Conservation (phyloP, 306 rosid genomes). For the Rubus idaeus region DNA sequence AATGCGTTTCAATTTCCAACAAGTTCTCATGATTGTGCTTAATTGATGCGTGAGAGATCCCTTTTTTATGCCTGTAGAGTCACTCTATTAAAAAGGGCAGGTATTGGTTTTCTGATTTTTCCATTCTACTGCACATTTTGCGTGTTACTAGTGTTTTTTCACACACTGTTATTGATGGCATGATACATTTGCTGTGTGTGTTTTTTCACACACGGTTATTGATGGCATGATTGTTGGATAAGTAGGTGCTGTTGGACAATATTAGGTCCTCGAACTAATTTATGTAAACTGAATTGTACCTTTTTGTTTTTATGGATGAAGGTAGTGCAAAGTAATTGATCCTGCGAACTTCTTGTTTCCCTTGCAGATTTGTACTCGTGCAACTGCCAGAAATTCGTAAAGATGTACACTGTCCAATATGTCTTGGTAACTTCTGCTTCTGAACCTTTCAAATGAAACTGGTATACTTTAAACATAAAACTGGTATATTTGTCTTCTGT, state of each 20-base stretch:
- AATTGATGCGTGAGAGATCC: constrained; percentile 33
- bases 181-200: too few species aligned
- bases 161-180: background rate
- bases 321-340: constrained; percentile 19
- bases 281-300: background rate
- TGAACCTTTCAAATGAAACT: constrained; percentile 14
- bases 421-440: constrained; percentile 70
- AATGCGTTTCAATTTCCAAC: constrained; percentile 12
- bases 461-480: background rate
- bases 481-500: background rate
- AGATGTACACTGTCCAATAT: constrained; percentile 95
- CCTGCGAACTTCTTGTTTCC: constrained; percentile 25
- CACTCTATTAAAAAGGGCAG: background rate
- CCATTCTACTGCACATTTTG: background rate
- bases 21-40: constrained; percentile 20
- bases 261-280: background rate
- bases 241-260: background rate
- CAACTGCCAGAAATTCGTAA: constrained; percentile 68
- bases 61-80: too few species aligned
- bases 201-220: background rate
- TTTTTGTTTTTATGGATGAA: background rate
- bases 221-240: background rate
- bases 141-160: background rate
- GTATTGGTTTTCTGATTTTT: background rate
- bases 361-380: constrained; percentile 60